Conservation (phyloP, 345 rosid genomes). For the Raphanus sativus region DNA sequence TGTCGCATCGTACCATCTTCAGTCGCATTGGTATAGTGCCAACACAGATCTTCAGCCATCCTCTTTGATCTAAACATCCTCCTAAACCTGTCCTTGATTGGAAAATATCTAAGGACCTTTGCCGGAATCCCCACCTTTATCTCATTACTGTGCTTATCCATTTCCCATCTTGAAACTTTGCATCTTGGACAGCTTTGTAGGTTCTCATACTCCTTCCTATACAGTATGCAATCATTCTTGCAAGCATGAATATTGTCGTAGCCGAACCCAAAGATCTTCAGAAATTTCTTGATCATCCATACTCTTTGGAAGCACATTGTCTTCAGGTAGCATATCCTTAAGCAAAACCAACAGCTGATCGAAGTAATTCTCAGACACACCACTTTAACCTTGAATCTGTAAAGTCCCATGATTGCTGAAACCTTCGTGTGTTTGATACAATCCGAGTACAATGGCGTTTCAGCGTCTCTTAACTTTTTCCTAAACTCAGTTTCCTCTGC, state of each 20-base stretch:
- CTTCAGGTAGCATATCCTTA: not conserved
- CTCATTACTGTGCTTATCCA: not conserved
- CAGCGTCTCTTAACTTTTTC: too few relatives aligned
- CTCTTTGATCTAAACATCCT: too few relatives aligned
- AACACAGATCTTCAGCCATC: not conserved
- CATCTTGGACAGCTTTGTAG: not conserved
- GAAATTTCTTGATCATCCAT: not conserved
- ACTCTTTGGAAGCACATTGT: not conserved
- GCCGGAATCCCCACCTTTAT: not conserved
- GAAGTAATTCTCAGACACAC: not conserved
- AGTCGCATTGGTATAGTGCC: not conserved
- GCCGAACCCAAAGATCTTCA: not conserved
- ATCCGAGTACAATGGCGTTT: too few relatives aligned
- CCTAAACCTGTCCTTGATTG: not conserved
- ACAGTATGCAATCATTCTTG: not conserved
- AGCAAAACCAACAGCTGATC: not conserved
- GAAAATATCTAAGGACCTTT: not conserved
- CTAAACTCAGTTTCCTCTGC: too few relatives aligned
- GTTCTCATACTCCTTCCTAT: not conserved
- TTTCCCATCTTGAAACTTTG: not conserved
- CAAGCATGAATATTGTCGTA: not conserved
- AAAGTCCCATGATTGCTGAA: too few relatives aligned
- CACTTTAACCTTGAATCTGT: too few relatives aligned
- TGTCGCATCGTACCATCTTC: not conserved
- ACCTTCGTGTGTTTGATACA: too few relatives aligned